Percentiles rank a stretch among this genome's conserved stretches.
Evolutionary conservation across 192 early-diverging fungal genomes (phyloP).

Genomic region (Cladochytrium replicatum): DNA sequence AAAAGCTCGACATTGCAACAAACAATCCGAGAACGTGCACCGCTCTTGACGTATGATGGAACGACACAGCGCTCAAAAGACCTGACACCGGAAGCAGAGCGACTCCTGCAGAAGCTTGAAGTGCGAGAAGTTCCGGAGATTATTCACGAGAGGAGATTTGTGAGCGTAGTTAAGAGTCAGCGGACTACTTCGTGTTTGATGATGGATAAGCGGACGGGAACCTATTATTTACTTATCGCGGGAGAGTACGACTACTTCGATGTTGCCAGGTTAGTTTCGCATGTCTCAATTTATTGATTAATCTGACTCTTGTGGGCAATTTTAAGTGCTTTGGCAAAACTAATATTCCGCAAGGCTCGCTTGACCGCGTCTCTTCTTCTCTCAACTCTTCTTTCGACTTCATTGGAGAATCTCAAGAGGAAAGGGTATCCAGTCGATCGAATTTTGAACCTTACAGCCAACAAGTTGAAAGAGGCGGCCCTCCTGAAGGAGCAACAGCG

Average conservation of each 20-base stretch:
- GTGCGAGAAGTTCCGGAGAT: conserved; percentile 62
- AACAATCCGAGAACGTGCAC: conserved; percentile 63
- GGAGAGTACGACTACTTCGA: conserved; percentile 71
- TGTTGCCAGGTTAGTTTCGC: conserved; percentile 43
- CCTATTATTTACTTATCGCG: conserved; percentile 29
- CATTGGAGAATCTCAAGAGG: conserved; percentile 52
- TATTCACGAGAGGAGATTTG: conserved; percentile 42
- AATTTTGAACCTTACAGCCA: conserved; percentile 36
- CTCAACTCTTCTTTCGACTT: conserved; percentile 61
- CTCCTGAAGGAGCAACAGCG: conserved; percentile 35
- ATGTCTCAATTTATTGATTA: neutral
- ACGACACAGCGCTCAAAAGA: conserved; percentile 31
- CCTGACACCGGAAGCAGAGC: conserved; percentile 39
- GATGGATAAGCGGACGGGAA: conserved; percentile 15
- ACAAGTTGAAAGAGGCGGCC: conserved; percentile 23
- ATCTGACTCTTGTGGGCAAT: neutral
- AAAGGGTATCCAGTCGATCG: conserved; percentile 67
- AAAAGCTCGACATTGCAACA: conserved; percentile 41
- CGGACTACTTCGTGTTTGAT: conserved; percentile 52
- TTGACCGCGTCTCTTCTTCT: conserved; percentile 72
- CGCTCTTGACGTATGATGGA: conserved; percentile 63
- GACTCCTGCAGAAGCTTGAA: conserved; percentile 47
- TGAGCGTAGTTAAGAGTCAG: conserved; percentile 30
- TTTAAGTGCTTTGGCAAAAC: conserved; percentile 44
- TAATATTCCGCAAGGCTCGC: conserved; percentile 56